Percentiles rank a stretch among this genome's conserved stretches.
These are phyloP conservation scores for Aphanoascus verrucosus DNA, from an alignment of 2,329 filamentous ascomycete genomes.

Conservation along the genomic window DNA sequence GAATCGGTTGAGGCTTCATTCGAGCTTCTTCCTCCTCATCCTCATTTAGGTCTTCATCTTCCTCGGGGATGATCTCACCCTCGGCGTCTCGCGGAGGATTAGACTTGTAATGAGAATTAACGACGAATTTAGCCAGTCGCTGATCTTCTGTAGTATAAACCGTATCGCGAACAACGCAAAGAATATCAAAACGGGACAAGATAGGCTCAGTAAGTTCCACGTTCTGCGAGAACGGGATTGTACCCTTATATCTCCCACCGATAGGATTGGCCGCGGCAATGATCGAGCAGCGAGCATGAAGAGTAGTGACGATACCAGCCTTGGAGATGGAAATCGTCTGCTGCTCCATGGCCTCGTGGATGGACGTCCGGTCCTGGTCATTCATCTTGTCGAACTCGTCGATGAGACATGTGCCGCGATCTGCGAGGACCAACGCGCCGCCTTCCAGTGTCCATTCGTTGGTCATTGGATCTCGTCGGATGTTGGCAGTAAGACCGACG, in stretches of 20 bases:
- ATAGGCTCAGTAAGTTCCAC: constrained; percentile 96
- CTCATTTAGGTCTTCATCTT: constrained; percentile 40
- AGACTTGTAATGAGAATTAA: constrained; percentile 83
- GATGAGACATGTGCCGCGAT: constrained; percentile 89
- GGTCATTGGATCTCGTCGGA: constrained; percentile 87
- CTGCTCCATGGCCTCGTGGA: constrained; percentile 99
- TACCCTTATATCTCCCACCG: constrained; percentile 91
- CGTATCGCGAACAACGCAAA: constrained; percentile 90
- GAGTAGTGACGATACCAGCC: constrained; percentile 91
- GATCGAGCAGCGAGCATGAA: constrained; percentile 91
- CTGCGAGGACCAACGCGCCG: constrained; percentile 85
- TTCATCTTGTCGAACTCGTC: constrained; percentile 99
- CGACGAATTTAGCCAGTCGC: constrained; percentile 84
- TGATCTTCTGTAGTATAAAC: constrained; percentile 90
- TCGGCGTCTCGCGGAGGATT: constrained; percentile 52
- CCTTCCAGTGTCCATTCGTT: constrained; percentile 97
- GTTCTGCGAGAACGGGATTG: constrained; percentile 89
- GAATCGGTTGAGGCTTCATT: constrained; percentile 58
- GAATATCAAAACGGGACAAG: constrained; percentile 91
- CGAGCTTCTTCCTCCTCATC: constrained; percentile 23
- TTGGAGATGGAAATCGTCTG: constrained; percentile 99
- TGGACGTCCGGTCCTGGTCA: constrained; percentile 93
- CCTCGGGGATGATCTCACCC: constrained; percentile 24
- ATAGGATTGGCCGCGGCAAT: constrained; percentile 95
- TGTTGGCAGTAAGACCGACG: constrained; percentile 92